A percentile compares a stretch with the other conserved stretches of the same genome.
Conservation (phyloP, 1,284 basidiomycete genomes). For the Rhizopogon hawkerae region DNA sequence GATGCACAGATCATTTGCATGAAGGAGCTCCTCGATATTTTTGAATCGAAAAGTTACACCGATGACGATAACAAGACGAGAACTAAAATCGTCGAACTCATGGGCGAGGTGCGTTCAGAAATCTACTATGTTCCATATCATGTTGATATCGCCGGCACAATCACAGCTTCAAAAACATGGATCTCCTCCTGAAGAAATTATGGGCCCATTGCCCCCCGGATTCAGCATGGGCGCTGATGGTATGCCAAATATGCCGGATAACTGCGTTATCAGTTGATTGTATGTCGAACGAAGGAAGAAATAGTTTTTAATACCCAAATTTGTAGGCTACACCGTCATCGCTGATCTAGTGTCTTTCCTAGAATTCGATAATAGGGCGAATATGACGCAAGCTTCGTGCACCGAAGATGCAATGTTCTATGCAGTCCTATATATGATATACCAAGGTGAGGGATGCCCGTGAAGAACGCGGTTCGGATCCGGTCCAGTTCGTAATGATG, state of each 20-base stretch:
- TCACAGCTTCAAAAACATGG: constrained; percentile 78
- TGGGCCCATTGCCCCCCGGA: constrained; percentile 85
- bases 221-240: constrained; percentile 53
- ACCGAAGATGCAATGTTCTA: not conserved
- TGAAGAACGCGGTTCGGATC: not conserved
- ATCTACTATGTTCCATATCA: not conserved
- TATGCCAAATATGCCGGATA: constrained; percentile 45
- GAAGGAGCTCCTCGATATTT: constrained; percentile 63
- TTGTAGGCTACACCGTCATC: not conserved
- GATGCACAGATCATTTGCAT: too few species aligned
- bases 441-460: not conserved
- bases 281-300: not conserved
- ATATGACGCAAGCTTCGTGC: not conserved
- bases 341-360: not conserved
- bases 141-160: constrained; percentile 3
- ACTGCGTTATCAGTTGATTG: constrained; percentile 35
- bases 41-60: constrained; percentile 60
- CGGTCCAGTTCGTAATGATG: not conserved
- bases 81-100: constrained; percentile 55
- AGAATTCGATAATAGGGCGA: not conserved
- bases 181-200: constrained; percentile 82
- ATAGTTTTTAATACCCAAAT: not conserved
- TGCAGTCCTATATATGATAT: not conserved
- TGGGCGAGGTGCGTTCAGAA: constrained; percentile 57
- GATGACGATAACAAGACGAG: constrained; percentile 53